Percentiles rank a stretch among this genome's conserved stretches.
phyloP scores from a whole-genome alignment of 2,329 filamentous ascomycete species.

The Ceratocystis ficicola region DNA sequence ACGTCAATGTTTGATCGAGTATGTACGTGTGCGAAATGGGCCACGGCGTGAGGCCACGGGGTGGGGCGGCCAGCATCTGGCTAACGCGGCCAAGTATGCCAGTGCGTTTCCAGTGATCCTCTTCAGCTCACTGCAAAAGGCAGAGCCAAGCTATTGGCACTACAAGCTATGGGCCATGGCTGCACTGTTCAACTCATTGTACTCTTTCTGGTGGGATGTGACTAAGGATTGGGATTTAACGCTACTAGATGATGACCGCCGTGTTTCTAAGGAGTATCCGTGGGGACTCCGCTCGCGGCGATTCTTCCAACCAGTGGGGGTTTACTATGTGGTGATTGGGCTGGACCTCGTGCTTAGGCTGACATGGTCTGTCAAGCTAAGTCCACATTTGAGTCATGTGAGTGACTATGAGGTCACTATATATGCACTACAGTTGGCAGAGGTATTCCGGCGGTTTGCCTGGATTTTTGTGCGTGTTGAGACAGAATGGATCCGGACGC shows the following conservation, averaged over 20 bases:
- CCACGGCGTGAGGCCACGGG: slow-evolving; percentile 46
- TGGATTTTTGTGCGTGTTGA: slow-evolving; percentile 97
- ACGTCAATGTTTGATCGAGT: slow-evolving; percentile 86
- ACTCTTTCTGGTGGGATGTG: slow-evolving; percentile 98
- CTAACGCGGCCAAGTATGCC: slow-evolving; percentile 92
- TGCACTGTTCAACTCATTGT: slow-evolving; percentile 71
- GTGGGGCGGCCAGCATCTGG: slow-evolving; percentile 76
- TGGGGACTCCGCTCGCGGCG: slow-evolving; percentile 67
- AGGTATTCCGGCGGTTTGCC: slow-evolving; percentile 80
- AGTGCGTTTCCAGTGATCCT: slow-evolving; percentile 86
- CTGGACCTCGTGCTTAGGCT: slow-evolving; percentile 73
- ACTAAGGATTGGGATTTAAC: slow-evolving; percentile 93
- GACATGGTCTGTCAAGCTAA: slow-evolving; percentile 84
- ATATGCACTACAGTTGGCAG: slow-evolving; percentile 74
- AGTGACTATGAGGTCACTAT: slow-evolving; percentile 80
- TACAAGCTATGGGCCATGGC: slow-evolving; percentile 56
- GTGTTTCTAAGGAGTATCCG: slow-evolving; percentile 52
- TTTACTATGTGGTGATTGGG: slow-evolving; percentile 73
- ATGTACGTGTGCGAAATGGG: slow-evolving; percentile 53
- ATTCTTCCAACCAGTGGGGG: slow-evolving; percentile 54
- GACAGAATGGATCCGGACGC: slow-evolving; percentile 68
- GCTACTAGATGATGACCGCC: slow-evolving; percentile 52
- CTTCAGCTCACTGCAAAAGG: slow-evolving; percentile 61
- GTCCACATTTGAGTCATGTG: slow-evolving; percentile 67
- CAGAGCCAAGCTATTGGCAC: slow-evolving; percentile 32